Evolutionary conservation across 768 basidiomycete genomes (phyloP).

Genomic region (Tricholomella constricta): DNA sequence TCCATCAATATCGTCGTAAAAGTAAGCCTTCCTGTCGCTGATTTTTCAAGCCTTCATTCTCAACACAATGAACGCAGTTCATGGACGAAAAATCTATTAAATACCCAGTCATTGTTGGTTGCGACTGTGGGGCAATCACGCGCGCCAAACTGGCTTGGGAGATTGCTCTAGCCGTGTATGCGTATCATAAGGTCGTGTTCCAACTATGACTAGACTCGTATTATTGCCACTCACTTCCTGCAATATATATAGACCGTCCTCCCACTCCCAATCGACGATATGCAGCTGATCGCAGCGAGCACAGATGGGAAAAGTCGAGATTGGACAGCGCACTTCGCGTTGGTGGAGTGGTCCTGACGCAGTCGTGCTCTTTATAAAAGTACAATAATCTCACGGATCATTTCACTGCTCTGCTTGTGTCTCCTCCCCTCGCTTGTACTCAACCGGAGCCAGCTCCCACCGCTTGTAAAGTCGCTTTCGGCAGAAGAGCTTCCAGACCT

Average conservation of each 20-base stretch:
- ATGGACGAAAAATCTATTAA: background rate
- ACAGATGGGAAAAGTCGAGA: background rate
- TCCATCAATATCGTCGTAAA: background rate
- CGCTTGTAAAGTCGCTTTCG: conserved; percentile 29
- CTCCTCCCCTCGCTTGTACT: background rate
- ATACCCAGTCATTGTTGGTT: background rate
- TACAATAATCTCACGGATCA: no score
- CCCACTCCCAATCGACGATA: background rate
- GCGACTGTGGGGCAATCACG: background rate
- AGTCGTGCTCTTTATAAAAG: no score
- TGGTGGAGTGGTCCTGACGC: background rate
- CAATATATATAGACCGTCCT: background rate
- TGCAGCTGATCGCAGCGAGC: background rate
- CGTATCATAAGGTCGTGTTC: background rate
- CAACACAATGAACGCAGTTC: no score
- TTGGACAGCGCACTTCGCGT: background rate
- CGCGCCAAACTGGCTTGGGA: background rate
- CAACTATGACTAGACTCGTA: background rate
- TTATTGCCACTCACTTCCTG: background rate
- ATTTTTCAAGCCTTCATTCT: background rate
- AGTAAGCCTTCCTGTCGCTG: background rate
- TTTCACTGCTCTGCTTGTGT: no score
- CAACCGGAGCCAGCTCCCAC: conserved; percentile 21
- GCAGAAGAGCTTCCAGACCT: conserved; percentile 39
- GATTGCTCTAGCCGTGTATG: background rate